Percentiles rank a stretch among this genome's conserved stretches.
These are phyloP conservation scores for Gyromitra esculenta DNA, from an alignment of 2,329 filamentous ascomycete species.

Conservation along the genomic window DNA sequence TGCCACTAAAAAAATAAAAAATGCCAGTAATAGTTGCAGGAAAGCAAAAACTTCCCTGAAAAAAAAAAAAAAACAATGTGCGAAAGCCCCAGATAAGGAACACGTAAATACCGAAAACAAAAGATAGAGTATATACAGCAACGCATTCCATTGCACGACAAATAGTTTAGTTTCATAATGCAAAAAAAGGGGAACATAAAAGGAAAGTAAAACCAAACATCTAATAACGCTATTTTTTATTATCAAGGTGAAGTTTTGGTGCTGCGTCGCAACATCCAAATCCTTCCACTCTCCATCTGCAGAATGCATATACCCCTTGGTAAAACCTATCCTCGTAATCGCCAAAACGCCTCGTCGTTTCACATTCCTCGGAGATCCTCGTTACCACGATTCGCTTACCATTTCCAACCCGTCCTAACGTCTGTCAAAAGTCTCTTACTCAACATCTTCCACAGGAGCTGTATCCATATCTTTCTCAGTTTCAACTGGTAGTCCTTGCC, in stretches of 20 bases:
- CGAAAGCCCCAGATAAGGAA: conserved; percentile 34
- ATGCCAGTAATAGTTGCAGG: conserved; percentile 38
- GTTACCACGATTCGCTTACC: conserved; percentile 14
- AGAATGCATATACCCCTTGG: conserved; percentile 27
- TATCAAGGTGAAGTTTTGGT: conserved; percentile 21
- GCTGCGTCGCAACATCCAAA: conserved; percentile 4
- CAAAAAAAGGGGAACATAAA: conserved; percentile 15
- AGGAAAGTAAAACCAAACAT: conserved; percentile 41
- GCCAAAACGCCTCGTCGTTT: conserved; percentile 50
- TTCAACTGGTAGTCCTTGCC: conserved; percentile 55
- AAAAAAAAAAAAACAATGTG: conserved; percentile 29
- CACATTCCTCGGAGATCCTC: conserved; percentile 26
- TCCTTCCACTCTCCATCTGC: conserved; percentile 7
- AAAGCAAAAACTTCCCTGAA: conserved; percentile 32
- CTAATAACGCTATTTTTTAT: conserved; percentile 47
- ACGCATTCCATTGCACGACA: conserved; percentile 27
- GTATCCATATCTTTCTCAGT: conserved; percentile 53
- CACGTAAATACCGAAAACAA: conserved; percentile 40
- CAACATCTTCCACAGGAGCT: conserved; percentile 50
- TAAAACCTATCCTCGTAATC: conserved; percentile 33
- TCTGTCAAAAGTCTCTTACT: conserved; percentile 25
- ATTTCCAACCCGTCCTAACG: background rate
- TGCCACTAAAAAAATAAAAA: conserved; percentile 10
- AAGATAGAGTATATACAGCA: conserved; percentile 44
- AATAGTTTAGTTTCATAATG: conserved; percentile 10